Percentiles rank a stretch among this genome's conserved stretches.
Conservation (phyloP, 1,139 yeast genomes). For the Yamadazyma conglobata region DNA sequence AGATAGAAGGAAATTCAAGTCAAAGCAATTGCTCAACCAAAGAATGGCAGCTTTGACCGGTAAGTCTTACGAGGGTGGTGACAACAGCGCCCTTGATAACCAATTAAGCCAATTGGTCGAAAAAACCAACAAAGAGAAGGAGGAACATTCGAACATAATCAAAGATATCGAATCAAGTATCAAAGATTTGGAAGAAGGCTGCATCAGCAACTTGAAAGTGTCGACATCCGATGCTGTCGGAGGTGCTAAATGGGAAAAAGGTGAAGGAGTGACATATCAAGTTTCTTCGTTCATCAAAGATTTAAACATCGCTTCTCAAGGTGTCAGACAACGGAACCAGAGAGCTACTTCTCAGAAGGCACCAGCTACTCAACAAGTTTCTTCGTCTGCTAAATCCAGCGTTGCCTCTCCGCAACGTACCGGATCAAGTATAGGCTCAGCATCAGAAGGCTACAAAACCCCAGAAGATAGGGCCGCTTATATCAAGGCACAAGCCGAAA, state of each 20-base stretch:
- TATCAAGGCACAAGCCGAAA: conserved; percentile 87
- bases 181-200: conserved; percentile 63
- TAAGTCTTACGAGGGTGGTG: conserved; percentile 41
- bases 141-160: conserved; percentile 55
- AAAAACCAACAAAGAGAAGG: conserved; percentile 52
- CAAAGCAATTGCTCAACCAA: conserved; percentile 72
- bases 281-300: conserved; percentile 63
- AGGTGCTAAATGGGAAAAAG: conserved; percentile 78
- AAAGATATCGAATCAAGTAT: conserved; percentile 74
- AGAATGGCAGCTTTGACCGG: conserved; percentile 94
- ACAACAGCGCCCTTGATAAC: conserved; percentile 51
- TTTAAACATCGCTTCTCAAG: conserved; percentile 32
- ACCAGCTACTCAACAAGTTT: conserved; percentile 4
- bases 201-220: conserved; percentile 44
- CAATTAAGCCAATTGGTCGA: conserved; percentile 54
- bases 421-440: conserved; percentile 7
- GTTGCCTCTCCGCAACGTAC: conserved; percentile 14
- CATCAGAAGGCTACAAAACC: conserved; percentile 23
- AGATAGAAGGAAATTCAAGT: conserved; percentile 74
- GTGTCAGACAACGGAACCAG: conserved; percentile 7
- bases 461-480: conserved; percentile 76
- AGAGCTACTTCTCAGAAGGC: background rate
- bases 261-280: conserved; percentile 64
- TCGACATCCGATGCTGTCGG: conserved; percentile 51
- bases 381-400: conserved; percentile 9